Conservation (phyloP, 768 basidiomycete species). For the Collybia sordida region DNA sequence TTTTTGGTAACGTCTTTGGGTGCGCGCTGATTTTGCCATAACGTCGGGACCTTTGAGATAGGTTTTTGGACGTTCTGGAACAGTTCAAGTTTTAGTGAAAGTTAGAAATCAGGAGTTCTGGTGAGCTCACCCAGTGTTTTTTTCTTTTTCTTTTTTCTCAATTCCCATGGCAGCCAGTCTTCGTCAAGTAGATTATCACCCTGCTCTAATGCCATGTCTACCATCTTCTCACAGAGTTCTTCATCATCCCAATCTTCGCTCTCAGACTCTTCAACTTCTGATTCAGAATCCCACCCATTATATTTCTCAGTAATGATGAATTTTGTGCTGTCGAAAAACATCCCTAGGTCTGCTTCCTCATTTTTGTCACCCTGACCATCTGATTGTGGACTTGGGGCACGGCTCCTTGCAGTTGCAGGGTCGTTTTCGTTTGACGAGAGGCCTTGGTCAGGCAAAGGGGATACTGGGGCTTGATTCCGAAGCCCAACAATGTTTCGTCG, state of each 20-base stretch:
- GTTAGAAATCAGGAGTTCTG: too few species aligned
- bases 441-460: too few species aligned
- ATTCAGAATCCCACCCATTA: not conserved
- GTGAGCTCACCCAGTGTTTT: too few species aligned
- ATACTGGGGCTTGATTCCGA: too few species aligned
- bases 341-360: not conserved
- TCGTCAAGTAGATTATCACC: constrained; percentile 3
- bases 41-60: constrained; percentile 11
- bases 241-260: constrained; percentile 2
- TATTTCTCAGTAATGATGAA: not conserved
- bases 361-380: too few species aligned
- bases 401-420: too few species aligned
- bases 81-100: too few species aligned
- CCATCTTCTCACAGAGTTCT: not conserved
- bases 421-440: too few species aligned
- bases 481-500: too few species aligned
- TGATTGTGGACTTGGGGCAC: too few species aligned
- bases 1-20: not conserved
- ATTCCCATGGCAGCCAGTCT: constrained; percentile 4
- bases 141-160: constrained; percentile 5
- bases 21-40: constrained; percentile 5
- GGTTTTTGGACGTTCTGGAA: constrained; percentile 5
- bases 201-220: not conserved
- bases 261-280: not conserved
- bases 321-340: constrained; percentile 1